Evolutionary conservation across 306 rosid species (phyloP).

Genomic region (Urtica urens): DNA sequence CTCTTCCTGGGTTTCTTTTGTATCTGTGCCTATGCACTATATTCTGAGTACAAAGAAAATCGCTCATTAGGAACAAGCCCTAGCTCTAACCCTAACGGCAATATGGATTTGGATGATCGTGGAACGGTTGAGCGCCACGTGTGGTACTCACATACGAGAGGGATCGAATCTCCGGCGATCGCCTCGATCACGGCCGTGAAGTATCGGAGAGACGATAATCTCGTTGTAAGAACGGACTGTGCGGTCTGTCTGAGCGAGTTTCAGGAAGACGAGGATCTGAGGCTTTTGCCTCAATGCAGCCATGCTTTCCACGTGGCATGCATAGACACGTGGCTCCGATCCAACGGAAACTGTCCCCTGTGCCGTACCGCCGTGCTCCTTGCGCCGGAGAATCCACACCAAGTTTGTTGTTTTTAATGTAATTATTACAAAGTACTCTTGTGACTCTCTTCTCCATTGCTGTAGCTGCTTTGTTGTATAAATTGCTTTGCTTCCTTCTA

Average conservation of each 20-base stretch:
- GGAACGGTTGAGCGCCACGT: conserved; percentile 57
- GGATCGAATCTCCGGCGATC: conserved; percentile 50
- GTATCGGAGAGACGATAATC: conserved; percentile 57
- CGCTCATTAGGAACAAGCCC: too few relatives aligned
- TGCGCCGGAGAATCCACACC: conserved; percentile 1
- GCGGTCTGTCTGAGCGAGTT: conserved; percentile 77
- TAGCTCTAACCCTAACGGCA: too few relatives aligned
- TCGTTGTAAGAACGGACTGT: conserved; percentile 74
- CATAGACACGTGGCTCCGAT: conserved; percentile 81
- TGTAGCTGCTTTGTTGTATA: too few relatives aligned
- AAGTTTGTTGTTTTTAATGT: too few relatives aligned
- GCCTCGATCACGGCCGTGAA: conserved; percentile 42
- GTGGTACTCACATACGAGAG: conserved; percentile 75
- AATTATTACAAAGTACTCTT: too few relatives aligned
- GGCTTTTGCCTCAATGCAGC: conserved; percentile 72
- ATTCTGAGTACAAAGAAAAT: too few relatives aligned
- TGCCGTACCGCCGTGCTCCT: conserved; percentile 67
- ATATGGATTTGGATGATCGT: conserved; percentile 49
- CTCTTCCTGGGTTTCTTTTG: too few relatives aligned
- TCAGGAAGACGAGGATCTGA: conserved; percentile 48
- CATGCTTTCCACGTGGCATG: conserved; percentile 85
- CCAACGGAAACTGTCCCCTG: conserved; percentile 76
- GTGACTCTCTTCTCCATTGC: too few relatives aligned
- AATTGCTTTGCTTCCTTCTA: too few relatives aligned
- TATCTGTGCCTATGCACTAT: too few relatives aligned